Percentiles rank a stretch among this genome's conserved stretches.
Conservation (phyloP, 805 yeast genomes). For the Teunomyces lycoperdinae region DNA sequence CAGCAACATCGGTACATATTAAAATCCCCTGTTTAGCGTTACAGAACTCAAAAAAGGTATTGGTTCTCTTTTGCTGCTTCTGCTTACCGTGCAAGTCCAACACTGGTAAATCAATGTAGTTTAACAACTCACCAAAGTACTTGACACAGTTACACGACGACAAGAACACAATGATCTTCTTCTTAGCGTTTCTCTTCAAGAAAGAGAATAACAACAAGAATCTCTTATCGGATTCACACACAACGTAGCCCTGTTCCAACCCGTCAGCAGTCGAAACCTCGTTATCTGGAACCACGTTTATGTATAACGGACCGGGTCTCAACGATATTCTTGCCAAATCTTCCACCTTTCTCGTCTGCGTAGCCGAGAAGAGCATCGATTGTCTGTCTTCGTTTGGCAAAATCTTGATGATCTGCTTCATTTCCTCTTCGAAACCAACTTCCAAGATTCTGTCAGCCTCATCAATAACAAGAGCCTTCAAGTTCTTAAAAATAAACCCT, state of each 20-base stretch:
- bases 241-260: conserved; percentile 97
- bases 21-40: conserved; percentile 93
- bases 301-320: conserved; percentile 89
- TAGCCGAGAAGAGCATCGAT: conserved; percentile 97
- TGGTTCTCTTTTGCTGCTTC: conserved; percentile 97
- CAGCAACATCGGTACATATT: conserved; percentile 97
- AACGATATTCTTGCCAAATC: conserved; percentile 96
- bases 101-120: conserved; percentile 96
- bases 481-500: conserved; percentile 91
- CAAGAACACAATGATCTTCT: conserved; percentile 89
- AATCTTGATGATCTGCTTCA: conserved; percentile 93
- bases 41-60: conserved; percentile 96
- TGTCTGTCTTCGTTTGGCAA: conserved; percentile 92
- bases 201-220: conserved; percentile 88
- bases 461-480: conserved; percentile 91
- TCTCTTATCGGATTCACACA: conserved; percentile 93
- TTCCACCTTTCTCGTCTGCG: conserved; percentile 98
- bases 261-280: conserved; percentile 94
- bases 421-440: conserved; percentile 98
- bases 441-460: conserved; percentile 98
- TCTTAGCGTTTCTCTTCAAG: conserved; percentile 86
- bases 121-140: conserved; percentile 90
- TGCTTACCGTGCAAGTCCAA: conserved; percentile 96
- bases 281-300: conserved; percentile 83
- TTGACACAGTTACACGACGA: conserved; percentile 97